These are phyloP conservation scores for Coccomyxa sp. DNA, from an alignment of 139 green algal genomes.

Conservation along the genomic window DNA sequence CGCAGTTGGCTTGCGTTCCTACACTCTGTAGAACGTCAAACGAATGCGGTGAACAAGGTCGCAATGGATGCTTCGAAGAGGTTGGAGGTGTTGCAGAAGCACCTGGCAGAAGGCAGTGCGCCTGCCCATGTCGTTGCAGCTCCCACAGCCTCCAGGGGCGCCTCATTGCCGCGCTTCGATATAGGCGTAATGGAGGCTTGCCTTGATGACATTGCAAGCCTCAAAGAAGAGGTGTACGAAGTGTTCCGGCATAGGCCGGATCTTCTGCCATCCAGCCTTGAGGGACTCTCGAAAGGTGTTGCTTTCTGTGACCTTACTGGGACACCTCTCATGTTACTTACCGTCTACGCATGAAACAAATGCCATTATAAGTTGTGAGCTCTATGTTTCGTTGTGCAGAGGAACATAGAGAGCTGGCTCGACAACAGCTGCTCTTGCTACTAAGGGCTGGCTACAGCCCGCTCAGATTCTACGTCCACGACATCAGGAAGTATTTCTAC, in stretches of 20 bases:
- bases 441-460: conserved; percentile 63
- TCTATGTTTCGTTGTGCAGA: conserved; percentile 37
- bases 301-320: not conserved
- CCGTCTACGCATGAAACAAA: not conserved
- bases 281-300: conserved; percentile 68
- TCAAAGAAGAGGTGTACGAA: conserved; percentile 46
- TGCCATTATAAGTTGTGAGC: not conserved
- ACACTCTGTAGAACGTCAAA: no score
- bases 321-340: not conserved
- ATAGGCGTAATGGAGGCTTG: conserved; percentile 35
- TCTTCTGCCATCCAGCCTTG: conserved; percentile 57
- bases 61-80: not conserved
- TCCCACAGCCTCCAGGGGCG: not conserved
- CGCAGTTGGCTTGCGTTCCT: no score
- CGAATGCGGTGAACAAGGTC: no score
- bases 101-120: not conserved
- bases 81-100: not conserved
- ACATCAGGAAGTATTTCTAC: conserved; percentile 63
- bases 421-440: conserved; percentile 48
- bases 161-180: conserved; percentile 33
- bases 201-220: conserved; percentile 23
- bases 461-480: conserved; percentile 42
- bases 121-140: not conserved
- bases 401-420: conserved; percentile 73
- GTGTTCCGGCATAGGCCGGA: conserved; percentile 66